Conservation (phyloP, 1,284 basidiomycete species). For the Meripilus lineatus region DNA sequence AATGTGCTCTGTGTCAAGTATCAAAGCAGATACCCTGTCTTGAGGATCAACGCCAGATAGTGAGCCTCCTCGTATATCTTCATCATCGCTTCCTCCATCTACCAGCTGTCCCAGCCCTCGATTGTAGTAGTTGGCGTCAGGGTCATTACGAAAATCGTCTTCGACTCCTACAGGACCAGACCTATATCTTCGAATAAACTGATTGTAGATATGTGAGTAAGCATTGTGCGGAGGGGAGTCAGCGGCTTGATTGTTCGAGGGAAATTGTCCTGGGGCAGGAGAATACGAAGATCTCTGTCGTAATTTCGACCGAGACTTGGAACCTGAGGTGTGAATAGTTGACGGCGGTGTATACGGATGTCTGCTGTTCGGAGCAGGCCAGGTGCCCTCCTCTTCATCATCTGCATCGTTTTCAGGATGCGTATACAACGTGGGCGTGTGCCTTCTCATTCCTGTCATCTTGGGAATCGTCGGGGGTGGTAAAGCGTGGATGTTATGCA, state of each 20-base stretch:
- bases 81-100: conserved; percentile 73
- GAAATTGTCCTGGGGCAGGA: conserved; percentile 15
- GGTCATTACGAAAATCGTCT: conserved; percentile 67
- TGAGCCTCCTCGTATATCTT: conserved; percentile 44
- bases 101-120: conserved; percentile 64
- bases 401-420: conserved; percentile 50
- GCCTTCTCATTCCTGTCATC: conserved; percentile 33
- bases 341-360: conserved; percentile 21
- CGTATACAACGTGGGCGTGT: conserved; percentile 62
- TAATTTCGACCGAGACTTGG: conserved; percentile 25
- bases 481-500: conserved; percentile 6
- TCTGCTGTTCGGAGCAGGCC: conserved; percentile 27
- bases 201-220: conserved; percentile 68
- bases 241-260: conserved; percentile 26
- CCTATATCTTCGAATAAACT: conserved; percentile 72
- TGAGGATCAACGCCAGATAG: conserved; percentile 39
- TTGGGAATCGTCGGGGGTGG: too few species aligned
- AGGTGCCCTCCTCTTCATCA: conserved; percentile 40
- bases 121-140: conserved; percentile 72
- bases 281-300: conserved; percentile 35
- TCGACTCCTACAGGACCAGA: conserved; percentile 44
- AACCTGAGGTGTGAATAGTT: conserved; percentile 16
- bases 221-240: conserved; percentile 27
- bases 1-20: conserved; percentile 55
- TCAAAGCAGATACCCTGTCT: conserved; percentile 48